Conservation (phyloP, 306 rosid genomes). For the Casuarina equisetifolia region DNA sequence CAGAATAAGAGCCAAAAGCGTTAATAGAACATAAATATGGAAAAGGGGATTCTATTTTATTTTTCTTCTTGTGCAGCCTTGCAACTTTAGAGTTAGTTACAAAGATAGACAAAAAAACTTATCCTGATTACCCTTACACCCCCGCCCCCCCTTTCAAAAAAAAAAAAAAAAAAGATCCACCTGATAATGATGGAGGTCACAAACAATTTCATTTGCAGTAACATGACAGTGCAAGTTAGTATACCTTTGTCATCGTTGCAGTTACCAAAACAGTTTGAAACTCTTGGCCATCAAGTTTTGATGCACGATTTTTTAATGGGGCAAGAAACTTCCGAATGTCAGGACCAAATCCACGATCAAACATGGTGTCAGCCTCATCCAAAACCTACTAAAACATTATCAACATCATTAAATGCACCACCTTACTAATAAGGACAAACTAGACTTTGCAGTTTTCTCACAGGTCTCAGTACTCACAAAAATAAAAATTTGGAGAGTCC, state of each 20-base stretch:
- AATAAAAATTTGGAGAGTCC: background rate
- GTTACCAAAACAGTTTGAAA: conserved; percentile 92
- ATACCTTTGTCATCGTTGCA: conserved; percentile 92
- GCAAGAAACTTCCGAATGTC: conserved; percentile 83
- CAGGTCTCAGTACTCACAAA: background rate
- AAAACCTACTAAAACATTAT: conserved; percentile 59
- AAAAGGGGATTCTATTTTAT: background rate
- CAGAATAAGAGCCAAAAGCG: background rate
- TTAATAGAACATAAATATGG: background rate
- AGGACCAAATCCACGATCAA: conserved; percentile 98
- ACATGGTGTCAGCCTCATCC: conserved; percentile 99
- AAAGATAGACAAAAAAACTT: background rate
- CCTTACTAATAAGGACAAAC: background rate
- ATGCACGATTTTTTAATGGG: conserved; percentile 70
- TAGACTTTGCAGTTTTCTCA: conserved; percentile 6
- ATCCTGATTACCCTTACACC: background rate
- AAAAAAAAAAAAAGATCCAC: background rate
- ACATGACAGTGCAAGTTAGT: conserved; percentile 28
- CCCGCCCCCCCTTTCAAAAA: too few relatives aligned
- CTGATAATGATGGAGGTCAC: background rate
- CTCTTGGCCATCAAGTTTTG: conserved; percentile 62
- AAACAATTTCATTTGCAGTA: background rate
- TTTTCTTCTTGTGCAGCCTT: background rate
- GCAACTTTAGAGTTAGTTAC: background rate
- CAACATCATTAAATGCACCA: conserved; percentile 19